These are phyloP conservation scores for Epicoccum nigrum DNA, from an alignment of 2,329 filamentous ascomycete genomes.

Conservation along the genomic window DNA sequence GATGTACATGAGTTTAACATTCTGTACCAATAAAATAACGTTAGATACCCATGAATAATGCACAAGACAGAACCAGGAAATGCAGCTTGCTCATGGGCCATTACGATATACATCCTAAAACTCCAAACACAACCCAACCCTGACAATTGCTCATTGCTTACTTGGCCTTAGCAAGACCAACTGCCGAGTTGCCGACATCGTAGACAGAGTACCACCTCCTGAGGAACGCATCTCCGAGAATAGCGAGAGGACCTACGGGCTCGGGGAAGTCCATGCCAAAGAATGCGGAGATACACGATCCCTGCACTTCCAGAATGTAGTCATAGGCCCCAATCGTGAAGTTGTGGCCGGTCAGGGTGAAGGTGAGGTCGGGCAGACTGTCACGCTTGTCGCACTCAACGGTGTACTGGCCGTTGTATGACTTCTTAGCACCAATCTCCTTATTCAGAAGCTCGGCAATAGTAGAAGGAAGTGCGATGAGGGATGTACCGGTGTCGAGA, in stretches of 20 bases:
- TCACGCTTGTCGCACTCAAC: slow-evolving; percentile 87
- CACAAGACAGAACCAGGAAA: slow-evolving; percentile 23
- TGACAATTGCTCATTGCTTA: slow-evolving; percentile 48
- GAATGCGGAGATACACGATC: slow-evolving; percentile 95
- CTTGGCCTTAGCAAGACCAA: slow-evolving; percentile 88
- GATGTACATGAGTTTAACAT: slow-evolving; percentile 20
- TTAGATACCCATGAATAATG: slow-evolving; percentile 20
- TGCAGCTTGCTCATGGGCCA: slow-evolving; percentile 1
- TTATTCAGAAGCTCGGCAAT: slow-evolving; percentile 96
- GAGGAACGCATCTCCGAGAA: slow-evolving; percentile 84
- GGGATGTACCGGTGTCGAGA: slow-evolving; percentile 96
- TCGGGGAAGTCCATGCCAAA: slow-evolving; percentile 89
- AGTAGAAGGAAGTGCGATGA: slow-evolving; percentile 90
- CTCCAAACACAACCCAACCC: slow-evolving; percentile 1
- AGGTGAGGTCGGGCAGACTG: slow-evolving; percentile 86
- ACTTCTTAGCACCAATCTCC: slow-evolving; percentile 97
- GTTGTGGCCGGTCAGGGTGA: slow-evolving; percentile 88
- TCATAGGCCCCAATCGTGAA: slow-evolving; percentile 89
- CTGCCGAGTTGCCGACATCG: slow-evolving; percentile 85
- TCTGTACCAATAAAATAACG: slow-evolving; percentile 16
- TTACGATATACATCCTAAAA: slow-evolving; percentile 6
- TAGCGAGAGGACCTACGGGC: slow-evolving; percentile 88
- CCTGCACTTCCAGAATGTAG: slow-evolving; percentile 95
- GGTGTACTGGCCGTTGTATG: slow-evolving; percentile 94
- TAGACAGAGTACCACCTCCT: slow-evolving; percentile 96